Percentiles rank a stretch among this genome's conserved stretches.
These are phyloP conservation scores for Bruguiera hainesii DNA, from an alignment of 441 rosid species.

Conservation along the genomic window DNA sequence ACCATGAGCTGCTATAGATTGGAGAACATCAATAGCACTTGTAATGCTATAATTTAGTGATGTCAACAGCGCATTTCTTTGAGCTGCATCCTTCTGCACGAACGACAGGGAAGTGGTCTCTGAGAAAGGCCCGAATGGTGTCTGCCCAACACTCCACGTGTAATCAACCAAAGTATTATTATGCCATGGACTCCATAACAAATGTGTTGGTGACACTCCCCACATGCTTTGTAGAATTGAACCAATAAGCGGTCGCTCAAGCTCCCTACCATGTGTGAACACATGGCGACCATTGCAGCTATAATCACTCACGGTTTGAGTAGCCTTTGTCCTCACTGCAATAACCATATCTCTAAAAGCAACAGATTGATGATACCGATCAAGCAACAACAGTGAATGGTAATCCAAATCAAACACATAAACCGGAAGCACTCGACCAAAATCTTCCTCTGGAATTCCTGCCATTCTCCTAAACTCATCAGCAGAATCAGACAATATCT, in stretches of 20 bases:
- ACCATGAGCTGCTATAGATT: conserved; percentile 67
- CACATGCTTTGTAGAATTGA: conserved; percentile 96
- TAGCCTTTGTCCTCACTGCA: conserved; percentile 79
- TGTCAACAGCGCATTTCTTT: conserved; percentile 73
- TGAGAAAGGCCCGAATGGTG: conserved; percentile 96
- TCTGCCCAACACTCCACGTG: conserved; percentile 95
- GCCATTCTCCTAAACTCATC: conserved; percentile 72
- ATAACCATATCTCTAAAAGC: conserved; percentile 90
- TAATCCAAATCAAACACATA: conserved; percentile 89
- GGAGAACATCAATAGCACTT: conserved; percentile 70
- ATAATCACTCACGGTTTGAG: conserved; percentile 90
- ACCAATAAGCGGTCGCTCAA: conserved; percentile 82
- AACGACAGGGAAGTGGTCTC: conserved; percentile 69
- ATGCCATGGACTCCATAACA: conserved; percentile 81
- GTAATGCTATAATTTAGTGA: conserved; percentile 71
- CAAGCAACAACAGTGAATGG: conserved; percentile 58
- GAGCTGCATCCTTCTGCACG: conserved; percentile 90
- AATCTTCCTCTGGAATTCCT: conserved; percentile 72
- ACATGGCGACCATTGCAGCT: conserved; percentile 90
- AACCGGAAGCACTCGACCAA: conserved; percentile 75
- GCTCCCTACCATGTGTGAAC: conserved; percentile 71
- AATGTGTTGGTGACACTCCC: conserved; percentile 94
- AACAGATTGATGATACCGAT: conserved; percentile 85
- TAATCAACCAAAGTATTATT: conserved; percentile 80
- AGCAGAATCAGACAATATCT: conserved; percentile 71